Percentiles rank a stretch among this genome's conserved stretches.
Conservation (phyloP, 345 rosid species). For the Syzygium grande region DNA sequence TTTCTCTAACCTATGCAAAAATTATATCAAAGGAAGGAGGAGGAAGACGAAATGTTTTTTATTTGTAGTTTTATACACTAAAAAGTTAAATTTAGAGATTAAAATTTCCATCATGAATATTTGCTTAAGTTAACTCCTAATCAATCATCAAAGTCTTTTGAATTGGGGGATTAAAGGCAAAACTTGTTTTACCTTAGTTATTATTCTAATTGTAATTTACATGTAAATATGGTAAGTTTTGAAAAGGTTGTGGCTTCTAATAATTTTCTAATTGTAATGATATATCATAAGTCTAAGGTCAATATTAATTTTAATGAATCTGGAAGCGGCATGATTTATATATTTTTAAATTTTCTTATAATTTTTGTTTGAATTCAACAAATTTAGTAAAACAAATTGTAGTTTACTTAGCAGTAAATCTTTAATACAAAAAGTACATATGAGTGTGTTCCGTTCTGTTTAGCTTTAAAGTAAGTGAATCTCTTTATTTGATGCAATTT, state of each 20-base stretch:
- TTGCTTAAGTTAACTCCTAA: neutral
- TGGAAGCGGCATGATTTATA: neutral
- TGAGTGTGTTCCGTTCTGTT: neutral
- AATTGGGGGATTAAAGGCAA: neutral
- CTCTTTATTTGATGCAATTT: neutral
- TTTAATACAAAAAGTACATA: neutral
- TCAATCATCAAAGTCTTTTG: neutral
- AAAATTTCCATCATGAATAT: neutral
- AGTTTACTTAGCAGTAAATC: neutral
- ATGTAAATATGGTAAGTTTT: neutral
- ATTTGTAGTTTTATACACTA: neutral
- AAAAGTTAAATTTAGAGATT: neutral
- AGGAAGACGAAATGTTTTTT: neutral
- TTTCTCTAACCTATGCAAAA: neutral
- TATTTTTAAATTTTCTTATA: neutral
- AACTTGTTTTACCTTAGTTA: neutral
- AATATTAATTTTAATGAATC: neutral
- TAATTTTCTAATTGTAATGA: neutral
- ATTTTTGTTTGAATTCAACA: neutral
- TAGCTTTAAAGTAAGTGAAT: neutral
- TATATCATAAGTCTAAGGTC: neutral
- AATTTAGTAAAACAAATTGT: neutral
- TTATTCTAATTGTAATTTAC: neutral
- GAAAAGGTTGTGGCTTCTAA: neutral
- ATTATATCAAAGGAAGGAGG: neutral